Evolutionary conservation across 2,329 filamentous ascomycete genomes (phyloP).

Genomic region (Ceratocystis albifundus): DNA sequence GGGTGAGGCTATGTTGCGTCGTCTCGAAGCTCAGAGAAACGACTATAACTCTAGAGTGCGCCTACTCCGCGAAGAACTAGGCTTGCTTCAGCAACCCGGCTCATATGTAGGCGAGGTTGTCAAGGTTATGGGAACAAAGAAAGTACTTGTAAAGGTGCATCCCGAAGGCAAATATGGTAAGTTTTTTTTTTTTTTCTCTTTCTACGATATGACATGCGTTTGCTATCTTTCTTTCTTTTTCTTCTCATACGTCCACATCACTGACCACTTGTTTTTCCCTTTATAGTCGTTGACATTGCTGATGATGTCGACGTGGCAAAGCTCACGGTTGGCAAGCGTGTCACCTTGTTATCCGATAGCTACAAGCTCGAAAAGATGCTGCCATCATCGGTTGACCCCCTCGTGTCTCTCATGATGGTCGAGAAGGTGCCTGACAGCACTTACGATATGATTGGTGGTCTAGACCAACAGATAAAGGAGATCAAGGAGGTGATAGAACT

Average conservation of each 20-base stretch:
- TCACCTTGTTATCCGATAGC: conserved; percentile 88
- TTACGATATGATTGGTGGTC: conserved; percentile 98
- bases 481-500: conserved; percentile 99
- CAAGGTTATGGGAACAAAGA: conserved; percentile 99
- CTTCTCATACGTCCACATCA: conserved; percentile 20
- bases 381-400: conserved; percentile 91
- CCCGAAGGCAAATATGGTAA: conserved; percentile 98
- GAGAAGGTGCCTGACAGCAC: conserved; percentile 99
- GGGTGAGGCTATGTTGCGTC: conserved; percentile 85
- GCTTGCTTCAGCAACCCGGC: conserved; percentile 88
- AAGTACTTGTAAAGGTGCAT: conserved; percentile 97
- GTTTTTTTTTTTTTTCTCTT: conserved; percentile 27
- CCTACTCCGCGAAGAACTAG: conserved; percentile 86
- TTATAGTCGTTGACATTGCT: conserved; percentile 80
- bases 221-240: no score
- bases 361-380: conserved; percentile 99
- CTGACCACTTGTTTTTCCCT: background rate
- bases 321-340: conserved; percentile 93
- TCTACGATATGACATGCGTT: background rate
- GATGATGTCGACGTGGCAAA: conserved; percentile 91
- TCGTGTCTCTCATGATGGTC: conserved; percentile 99
- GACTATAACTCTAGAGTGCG: conserved; percentile 98
- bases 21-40: conserved; percentile 94
- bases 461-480: conserved; percentile 99
- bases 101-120: conserved; percentile 99